Percentiles rank a stretch among this genome's conserved stretches.
Conservation (phyloP, 1,284 basidiomycete species). For the Tylopilus orsonianus region DNA sequence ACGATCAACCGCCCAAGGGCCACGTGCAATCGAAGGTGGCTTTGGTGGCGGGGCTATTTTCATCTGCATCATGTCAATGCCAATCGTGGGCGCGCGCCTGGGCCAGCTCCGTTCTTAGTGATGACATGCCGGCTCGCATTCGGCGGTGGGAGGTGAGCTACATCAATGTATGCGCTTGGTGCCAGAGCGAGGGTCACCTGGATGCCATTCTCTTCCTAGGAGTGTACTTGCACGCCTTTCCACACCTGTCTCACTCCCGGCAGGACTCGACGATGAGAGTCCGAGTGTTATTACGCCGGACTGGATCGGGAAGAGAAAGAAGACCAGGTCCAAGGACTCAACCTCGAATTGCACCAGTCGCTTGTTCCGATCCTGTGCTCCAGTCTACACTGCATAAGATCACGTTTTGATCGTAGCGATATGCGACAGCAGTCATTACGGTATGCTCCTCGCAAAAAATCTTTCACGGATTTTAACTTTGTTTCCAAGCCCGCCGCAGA, state of each 20-base stretch:
- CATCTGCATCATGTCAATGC: neutral
- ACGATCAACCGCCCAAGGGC: neutral
- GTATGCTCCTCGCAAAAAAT: neutral
- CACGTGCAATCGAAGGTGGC: neutral
- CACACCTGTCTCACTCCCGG: neutral
- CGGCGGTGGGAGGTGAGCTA: neutral
- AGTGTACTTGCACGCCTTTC: neutral
- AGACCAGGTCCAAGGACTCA: neutral
- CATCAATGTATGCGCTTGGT: neutral
- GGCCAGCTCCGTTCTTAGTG: conserved; percentile 1
- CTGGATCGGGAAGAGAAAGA: neutral
- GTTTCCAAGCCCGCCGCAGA: neutral
- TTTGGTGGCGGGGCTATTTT: neutral
- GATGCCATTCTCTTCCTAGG: neutral
- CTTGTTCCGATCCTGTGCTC: neutral
- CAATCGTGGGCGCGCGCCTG: neutral
- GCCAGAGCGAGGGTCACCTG: neutral
- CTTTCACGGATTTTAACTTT: neutral
- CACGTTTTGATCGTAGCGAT: conserved; percentile 20
- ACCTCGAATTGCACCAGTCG: neutral
- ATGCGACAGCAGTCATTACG: conserved; percentile 7
- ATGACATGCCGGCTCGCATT: neutral
- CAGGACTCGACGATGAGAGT: neutral
- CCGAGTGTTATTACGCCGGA: neutral
- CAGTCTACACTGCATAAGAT: conserved; percentile 2